Evolutionary conservation across 495 filamentous ascomycete genomes (phyloP).

Genomic region (Jackrogersella multiformis): DNA sequence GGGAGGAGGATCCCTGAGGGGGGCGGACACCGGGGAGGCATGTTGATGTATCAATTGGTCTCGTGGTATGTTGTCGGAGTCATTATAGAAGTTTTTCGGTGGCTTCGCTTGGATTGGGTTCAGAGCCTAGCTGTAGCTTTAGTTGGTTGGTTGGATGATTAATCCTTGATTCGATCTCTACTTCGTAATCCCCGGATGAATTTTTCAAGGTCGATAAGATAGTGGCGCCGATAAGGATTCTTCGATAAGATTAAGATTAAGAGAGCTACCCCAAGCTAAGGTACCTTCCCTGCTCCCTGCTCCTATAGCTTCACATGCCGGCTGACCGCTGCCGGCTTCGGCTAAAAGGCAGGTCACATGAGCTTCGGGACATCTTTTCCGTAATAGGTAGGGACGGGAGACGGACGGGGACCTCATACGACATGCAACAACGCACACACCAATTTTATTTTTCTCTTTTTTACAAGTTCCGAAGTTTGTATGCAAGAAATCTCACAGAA

Average conservation of each 20-base stretch:
- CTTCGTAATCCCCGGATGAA: background rate
- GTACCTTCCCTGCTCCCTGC: slow-evolving; percentile 1
- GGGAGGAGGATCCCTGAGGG: slow-evolving; percentile 63
- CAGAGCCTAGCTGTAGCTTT: slow-evolving; percentile 5
- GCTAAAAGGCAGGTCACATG: slow-evolving; percentile 39
- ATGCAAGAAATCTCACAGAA: slow-evolving; percentile 9
- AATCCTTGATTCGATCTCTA: background rate
- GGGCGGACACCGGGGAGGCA: slow-evolving; percentile 58
- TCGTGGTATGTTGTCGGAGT: slow-evolving; percentile 7
- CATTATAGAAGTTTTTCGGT: slow-evolving; percentile 14
- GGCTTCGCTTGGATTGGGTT: background rate
- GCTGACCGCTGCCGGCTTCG: slow-evolving; percentile 39
- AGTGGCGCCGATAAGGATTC: slow-evolving; percentile 34
- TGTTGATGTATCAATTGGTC: slow-evolving; percentile 35
- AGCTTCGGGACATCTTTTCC: slow-evolving; percentile 41
- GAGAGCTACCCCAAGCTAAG: slow-evolving; percentile 7
- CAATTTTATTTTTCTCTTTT: background rate
- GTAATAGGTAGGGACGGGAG: slow-evolving; percentile 27
- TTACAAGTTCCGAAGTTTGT: background rate
- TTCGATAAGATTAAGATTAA: too few relatives aligned
- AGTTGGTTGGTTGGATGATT: slow-evolving; percentile 8
- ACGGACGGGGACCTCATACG: slow-evolving; percentile 30
- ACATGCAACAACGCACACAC: slow-evolving; percentile 15
- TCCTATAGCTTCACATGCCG: slow-evolving; percentile 25
- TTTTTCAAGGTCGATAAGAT: slow-evolving; percentile 25